phyloP scores from a whole-genome alignment of 768 basidiomycete genomes.

The Mycena vulgaris region DNA sequence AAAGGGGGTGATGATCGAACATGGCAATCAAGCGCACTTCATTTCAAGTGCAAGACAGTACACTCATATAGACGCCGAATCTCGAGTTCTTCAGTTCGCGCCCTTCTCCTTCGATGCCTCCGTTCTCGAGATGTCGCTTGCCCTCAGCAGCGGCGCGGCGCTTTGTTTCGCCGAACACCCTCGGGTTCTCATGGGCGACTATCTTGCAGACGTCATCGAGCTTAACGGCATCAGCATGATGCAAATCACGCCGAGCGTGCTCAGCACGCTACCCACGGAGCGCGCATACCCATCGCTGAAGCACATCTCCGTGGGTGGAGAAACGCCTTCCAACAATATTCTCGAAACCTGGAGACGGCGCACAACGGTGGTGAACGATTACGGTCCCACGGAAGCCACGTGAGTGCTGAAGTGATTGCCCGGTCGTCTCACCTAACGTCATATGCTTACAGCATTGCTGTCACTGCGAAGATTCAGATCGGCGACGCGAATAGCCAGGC shows the following conservation, averaged over 20 bases:
- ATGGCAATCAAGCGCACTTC: neutral
- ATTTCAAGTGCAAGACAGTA: neutral
- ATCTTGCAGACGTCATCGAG: slow-evolving; percentile 2
- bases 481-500: too few species aligned
- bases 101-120: neutral
- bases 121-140: neutral
- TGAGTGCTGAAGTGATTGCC: too few species aligned
- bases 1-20: neutral
- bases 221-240: neutral
- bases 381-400: neutral
- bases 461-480: too few species aligned
- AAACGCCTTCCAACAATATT: neutral
- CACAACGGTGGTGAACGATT: neutral
- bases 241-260: neutral
- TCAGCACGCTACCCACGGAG: neutral
- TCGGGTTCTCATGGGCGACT: neutral
- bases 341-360: neutral
- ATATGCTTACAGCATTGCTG: neutral
- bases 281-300: neutral
- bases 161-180: neutral
- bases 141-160: neutral
- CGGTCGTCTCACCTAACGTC: too few species aligned
- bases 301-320: neutral
- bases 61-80: neutral
- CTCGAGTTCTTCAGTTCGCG: slow-evolving; percentile 1